Evolutionary conservation across 495 filamentous ascomycete species (phyloP), one percentile per base, ranked within the genome.

Genomic region (Aspergillus sclerotiicarbonarius): DNA sequence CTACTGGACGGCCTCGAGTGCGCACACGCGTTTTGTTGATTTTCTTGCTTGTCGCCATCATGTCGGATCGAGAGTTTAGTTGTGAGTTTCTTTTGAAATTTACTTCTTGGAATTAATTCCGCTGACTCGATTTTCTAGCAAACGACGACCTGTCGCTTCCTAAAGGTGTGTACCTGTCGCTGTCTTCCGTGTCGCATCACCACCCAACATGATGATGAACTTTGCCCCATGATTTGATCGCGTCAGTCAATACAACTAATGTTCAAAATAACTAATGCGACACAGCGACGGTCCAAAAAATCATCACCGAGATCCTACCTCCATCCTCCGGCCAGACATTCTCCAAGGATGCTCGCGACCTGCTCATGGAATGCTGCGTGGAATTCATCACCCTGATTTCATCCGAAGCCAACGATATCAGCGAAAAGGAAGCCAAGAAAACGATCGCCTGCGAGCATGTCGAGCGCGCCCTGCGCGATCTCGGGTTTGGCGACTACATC

Each of bases 321-420:
- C 69, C 86, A 1, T 84, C 86, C 31, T 78, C 78, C 55, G 87
- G 85, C 51, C 77, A 89, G 43, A 84, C 82, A 3, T 98, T 97
- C 69, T 89, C 90, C 21, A 95, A 93, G 74, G 94, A 98, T 63
- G 91, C 94, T 3, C 86, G 95, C 51, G 94, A 98, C 65, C 79
- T 97, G 5, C 83, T 98, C 44, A 98, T 98, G 75, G 94, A 98
- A 74, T 98, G 93, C 79, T 98, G 95, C 69, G 94, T 98, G 60
- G 94, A 98, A 69, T 98, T 98, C 77, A 97, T 98, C 71, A 97
- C 95, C 9, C 82, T 98, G 54, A 90, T 98, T 54, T 96, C 92
- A 21, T 94, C 90, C 35, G 92, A 98, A 76, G 95, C 94, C 8
- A 98, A 98, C 70, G 94, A 98, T 63, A 98, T 98, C 60, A 91